These are phyloP conservation scores for Lactarius sp. DNA, from an alignment of 768 basidiomycete species.

Conservation along the genomic window DNA sequence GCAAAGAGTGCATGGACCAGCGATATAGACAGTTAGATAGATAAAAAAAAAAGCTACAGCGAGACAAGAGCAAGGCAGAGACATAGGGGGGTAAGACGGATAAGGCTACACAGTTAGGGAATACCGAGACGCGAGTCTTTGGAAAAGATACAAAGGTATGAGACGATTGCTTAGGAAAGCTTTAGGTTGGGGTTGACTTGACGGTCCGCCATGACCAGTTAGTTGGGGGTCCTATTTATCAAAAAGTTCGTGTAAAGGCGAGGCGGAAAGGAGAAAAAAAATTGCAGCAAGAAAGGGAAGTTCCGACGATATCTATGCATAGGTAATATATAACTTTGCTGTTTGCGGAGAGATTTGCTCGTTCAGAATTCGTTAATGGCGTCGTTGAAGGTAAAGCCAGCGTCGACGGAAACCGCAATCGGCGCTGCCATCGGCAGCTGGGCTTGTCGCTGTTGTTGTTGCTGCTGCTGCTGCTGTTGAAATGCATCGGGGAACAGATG, in stretches of 20 bases:
- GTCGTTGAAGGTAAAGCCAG: slow-evolving; percentile 25
- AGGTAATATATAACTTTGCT: neutral
- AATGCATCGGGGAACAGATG: slow-evolving; percentile 14
- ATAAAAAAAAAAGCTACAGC: slow-evolving; percentile 16
- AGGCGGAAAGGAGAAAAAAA: neutral
- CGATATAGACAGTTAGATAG: neutral
- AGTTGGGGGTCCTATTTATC: slow-evolving; percentile 6
- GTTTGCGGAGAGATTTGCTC: slow-evolving; percentile 3
- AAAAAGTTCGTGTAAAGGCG: slow-evolving; percentile 10
- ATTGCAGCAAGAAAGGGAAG: neutral
- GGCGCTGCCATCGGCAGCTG: slow-evolving; percentile 14
- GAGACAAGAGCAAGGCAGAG: neutral
- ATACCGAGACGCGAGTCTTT: slow-evolving; percentile 7
- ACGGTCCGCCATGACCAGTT: slow-evolving; percentile 10
- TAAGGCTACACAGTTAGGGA: slow-evolving; percentile 20
- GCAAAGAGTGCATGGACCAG: neutral
- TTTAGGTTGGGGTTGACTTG: neutral
- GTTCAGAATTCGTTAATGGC: slow-evolving; percentile 24
- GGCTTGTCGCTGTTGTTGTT: neutral
- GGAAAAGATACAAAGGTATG: slow-evolving; percentile 11
- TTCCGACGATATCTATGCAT: slow-evolving; percentile 15
- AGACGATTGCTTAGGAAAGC: neutral
- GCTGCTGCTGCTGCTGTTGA: slow-evolving; percentile 9
- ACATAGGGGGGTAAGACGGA: slow-evolving; percentile 2
- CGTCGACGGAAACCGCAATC: slow-evolving; percentile 8